phyloP scores from a whole-genome alignment of 2,329 filamentous ascomycete genomes.

The Daldinia sp. region DNA sequence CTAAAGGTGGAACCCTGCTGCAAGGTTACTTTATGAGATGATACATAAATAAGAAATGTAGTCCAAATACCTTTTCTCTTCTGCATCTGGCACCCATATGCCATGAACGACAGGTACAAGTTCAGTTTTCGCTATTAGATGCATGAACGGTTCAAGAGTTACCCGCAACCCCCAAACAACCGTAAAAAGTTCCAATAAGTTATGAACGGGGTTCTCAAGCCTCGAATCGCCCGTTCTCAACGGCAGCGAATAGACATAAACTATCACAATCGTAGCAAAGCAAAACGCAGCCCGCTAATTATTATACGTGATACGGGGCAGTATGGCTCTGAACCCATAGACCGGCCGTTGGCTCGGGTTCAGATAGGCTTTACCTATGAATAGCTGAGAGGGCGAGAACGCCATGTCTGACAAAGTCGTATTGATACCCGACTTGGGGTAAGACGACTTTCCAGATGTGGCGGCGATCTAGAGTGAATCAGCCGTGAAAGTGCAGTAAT shows the following conservation, averaged over 20 bases:
- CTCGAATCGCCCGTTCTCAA: not conserved
- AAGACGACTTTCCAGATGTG: not conserved
- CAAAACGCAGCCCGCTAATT: not conserved
- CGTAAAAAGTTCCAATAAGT: not conserved
- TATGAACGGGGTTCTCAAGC: not conserved
- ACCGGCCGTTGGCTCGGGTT: not conserved
- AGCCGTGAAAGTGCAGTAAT: not conserved
- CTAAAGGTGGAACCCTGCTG: not conserved
- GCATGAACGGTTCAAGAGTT: not conserved
- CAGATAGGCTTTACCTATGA: not conserved
- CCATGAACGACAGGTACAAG: not conserved
- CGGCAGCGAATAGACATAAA: not conserved
- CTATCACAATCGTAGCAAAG: not conserved
- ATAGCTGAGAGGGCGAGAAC: not conserved
- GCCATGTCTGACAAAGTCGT: not conserved
- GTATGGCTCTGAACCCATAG: not conserved
- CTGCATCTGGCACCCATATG: not conserved
- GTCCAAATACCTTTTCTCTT: not conserved
- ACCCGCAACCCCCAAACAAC: not conserved
- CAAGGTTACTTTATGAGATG: not conserved
- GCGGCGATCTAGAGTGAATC: not conserved
- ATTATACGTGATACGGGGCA: not conserved
- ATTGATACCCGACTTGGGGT: not conserved
- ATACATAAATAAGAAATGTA: not conserved
- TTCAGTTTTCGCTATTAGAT: not conserved